Conservation (phyloP, 2,329 filamentous ascomycete genomes). For the Diaporthe sp. region DNA sequence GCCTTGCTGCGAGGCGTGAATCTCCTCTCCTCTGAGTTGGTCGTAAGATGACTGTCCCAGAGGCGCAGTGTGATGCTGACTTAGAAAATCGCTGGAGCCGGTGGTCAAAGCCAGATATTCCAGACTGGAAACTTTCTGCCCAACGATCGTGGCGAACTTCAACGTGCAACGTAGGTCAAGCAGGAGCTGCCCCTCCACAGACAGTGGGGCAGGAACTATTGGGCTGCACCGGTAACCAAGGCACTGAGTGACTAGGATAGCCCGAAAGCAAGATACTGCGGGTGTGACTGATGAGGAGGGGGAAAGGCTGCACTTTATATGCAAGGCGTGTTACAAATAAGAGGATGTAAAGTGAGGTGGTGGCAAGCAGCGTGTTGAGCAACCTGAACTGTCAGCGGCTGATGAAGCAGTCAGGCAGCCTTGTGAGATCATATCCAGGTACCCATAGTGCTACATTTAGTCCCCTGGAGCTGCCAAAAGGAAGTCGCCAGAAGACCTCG, state of each 20-base stretch:
- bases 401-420: conserved; percentile 34
- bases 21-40: not conserved
- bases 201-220: conserved; percentile 3
- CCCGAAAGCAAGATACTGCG: no score
- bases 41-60: not conserved
- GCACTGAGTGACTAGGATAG: not conserved
- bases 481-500: conserved; percentile 35
- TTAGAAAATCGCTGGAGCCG: no score
- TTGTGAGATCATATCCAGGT: conserved; percentile 34
- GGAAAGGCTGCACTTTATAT: not conserved
- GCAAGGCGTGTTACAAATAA: not conserved
- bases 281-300: not conserved
- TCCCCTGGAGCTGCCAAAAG: conserved; percentile 17
- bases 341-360: not conserved
- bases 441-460: not conserved
- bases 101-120: not conserved
- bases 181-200: conserved; percentile 16
- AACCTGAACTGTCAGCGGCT: not conserved
- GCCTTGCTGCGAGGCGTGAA: not conserved
- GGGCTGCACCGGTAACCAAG: not conserved
- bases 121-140: not conserved
- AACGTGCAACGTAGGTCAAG: conserved; percentile 13
- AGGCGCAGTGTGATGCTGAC: not conserved
- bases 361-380: conserved; percentile 11
- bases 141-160: conserved; percentile 1